Conservation (phyloP, 2,329 filamentous ascomycete species). For the Lasiodiplodia gonubiensis region DNA sequence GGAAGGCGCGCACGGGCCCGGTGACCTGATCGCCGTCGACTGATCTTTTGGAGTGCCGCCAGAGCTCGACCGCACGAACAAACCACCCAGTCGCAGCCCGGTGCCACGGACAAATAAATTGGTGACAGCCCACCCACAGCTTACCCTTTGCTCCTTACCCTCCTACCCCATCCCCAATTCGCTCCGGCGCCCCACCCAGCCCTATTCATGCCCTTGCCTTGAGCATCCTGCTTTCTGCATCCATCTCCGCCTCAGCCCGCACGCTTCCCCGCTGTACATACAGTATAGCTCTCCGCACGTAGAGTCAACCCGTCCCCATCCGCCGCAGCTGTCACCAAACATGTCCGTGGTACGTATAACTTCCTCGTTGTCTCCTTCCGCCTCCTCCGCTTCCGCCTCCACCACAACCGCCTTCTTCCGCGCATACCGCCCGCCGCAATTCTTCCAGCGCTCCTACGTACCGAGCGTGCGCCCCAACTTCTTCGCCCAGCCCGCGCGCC, state of each 20-base stretch:
- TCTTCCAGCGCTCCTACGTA: constrained; percentile 27
- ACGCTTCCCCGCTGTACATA: not conserved
- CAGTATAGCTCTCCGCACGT: not conserved
- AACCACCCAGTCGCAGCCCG: constrained; percentile 1
- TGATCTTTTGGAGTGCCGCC: constrained; percentile 18
- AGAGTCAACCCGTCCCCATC: not conserved
- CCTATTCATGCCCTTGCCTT: constrained; percentile 7
- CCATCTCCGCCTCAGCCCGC: not conserved
- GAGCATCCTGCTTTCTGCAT: not conserved
- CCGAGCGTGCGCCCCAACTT: constrained; percentile 23
- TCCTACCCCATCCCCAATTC: not conserved
- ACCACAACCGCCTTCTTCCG: constrained; percentile 8
- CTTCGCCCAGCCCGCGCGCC: constrained; percentile 10
- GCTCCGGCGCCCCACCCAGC: not conserved
- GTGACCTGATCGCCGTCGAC: constrained; percentile 28
- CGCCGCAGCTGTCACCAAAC: constrained; percentile 9
- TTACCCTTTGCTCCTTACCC: not conserved
- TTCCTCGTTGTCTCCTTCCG: not conserved
- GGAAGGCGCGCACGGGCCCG: constrained; percentile 4
- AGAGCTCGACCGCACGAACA: constrained; percentile 9
- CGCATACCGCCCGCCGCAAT: constrained; percentile 16
- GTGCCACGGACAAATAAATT: constrained; percentile 29
- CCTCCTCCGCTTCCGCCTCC: not conserved
- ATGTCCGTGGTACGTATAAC: constrained; percentile 29
- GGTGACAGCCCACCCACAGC: constrained; percentile 14